Percentiles rank a stretch among this genome's conserved stretches.
Evolutionary conservation across 306 rosid genomes (phyloP).

Genomic region (Medicago arabica): DNA sequence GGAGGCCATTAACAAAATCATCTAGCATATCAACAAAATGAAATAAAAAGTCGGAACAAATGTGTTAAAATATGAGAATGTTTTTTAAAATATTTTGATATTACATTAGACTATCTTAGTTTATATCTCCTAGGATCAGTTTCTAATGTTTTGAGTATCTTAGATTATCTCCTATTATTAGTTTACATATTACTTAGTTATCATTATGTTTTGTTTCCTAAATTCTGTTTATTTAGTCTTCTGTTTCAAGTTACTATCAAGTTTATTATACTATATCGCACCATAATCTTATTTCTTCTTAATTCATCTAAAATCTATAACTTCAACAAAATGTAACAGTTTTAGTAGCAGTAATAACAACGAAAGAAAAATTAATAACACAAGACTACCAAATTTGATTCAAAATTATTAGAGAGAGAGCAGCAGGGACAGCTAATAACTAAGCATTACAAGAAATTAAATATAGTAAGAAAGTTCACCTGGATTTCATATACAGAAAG

Average conservation of each 20-base stretch:
- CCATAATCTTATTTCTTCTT: constrained; percentile 8
- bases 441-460: constrained; percentile 32
- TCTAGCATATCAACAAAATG: constrained; percentile 62
- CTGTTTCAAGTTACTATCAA: background rate
- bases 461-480: constrained; percentile 53
- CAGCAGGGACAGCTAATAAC: constrained; percentile 22
- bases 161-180: background rate
- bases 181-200: constrained; percentile 6
- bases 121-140: background rate
- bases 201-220: background rate
- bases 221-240: background rate
- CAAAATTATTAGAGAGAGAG: background rate
- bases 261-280: background rate
- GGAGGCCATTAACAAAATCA: constrained; percentile 64
- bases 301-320: background rate
- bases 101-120: background rate
- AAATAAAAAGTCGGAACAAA: constrained; percentile 35
- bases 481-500: constrained; percentile 75
- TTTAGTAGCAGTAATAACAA: constrained; percentile 10
- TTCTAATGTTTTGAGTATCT: background rate
- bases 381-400: constrained; percentile 9
- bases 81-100: constrained; percentile 6
- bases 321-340: constrained; percentile 3
- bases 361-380: constrained; percentile 2
- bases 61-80: background rate